Conservation (phyloP, 441 rosid genomes). For the Omphalea diandra region DNA sequence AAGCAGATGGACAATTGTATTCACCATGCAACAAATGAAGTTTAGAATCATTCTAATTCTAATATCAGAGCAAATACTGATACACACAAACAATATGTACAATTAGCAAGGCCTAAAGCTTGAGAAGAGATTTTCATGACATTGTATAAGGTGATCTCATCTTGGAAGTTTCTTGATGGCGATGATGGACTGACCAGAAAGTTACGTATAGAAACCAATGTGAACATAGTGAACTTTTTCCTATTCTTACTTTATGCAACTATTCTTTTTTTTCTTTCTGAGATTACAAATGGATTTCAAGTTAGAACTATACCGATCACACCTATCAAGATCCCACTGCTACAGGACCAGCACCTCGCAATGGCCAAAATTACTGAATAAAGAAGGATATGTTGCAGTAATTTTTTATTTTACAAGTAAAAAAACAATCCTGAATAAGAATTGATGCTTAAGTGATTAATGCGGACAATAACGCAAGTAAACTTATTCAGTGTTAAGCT, state of each 20-base stretch:
- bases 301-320: too few species aligned
- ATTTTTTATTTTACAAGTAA: not conserved
- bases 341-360: too few species aligned
- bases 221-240: constrained; percentile 1
- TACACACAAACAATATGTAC: not conserved
- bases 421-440: not conserved
- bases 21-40: not conserved
- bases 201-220: not conserved
- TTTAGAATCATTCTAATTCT: not conserved
- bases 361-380: not conserved
- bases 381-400: not conserved
- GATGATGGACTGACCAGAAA: not conserved
- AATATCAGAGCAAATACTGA: not conserved
- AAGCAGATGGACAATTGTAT: not conserved
- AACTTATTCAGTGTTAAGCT: too few species aligned
- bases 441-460: not conserved
- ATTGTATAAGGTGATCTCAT: constrained; percentile 1
- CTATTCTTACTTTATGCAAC: too few species aligned
- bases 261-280: too few species aligned
- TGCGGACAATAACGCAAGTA: too few species aligned
- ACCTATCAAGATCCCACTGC: too few species aligned
- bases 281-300: too few species aligned
- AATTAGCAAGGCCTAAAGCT: not conserved
- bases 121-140: not conserved
- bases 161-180: not conserved